Conservation (phyloP, 805 yeast species). For the Candida pseudoglaebosa region DNA sequence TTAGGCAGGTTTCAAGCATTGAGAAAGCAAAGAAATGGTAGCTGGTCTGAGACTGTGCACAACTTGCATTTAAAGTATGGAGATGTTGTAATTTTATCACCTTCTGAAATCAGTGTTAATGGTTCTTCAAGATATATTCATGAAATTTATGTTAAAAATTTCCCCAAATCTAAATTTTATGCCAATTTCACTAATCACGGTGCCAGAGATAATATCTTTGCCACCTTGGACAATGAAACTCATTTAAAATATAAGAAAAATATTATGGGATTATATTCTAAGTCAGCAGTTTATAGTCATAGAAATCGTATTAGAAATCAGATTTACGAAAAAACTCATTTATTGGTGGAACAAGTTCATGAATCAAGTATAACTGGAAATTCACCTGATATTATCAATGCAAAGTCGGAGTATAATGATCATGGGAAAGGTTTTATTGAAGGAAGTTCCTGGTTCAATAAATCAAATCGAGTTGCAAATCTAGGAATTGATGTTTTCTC, state of each 20-base stretch:
- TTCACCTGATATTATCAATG: slow-evolving; percentile 32
- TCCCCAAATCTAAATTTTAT: slow-evolving; percentile 57
- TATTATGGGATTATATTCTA: slow-evolving; percentile 30
- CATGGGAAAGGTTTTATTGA: slow-evolving; percentile 31
- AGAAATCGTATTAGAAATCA: slow-evolving; percentile 23
- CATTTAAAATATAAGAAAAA: slow-evolving; percentile 40
- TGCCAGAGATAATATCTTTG: slow-evolving; percentile 51
- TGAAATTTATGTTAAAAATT: slow-evolving; percentile 54
- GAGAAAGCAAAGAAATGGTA: slow-evolving; percentile 42
- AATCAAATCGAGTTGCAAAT: slow-evolving; percentile 16
- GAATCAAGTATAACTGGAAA: slow-evolving; percentile 26
- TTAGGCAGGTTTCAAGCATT: slow-evolving; percentile 34
- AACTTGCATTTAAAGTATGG: slow-evolving; percentile 55
- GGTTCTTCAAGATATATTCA: slow-evolving; percentile 46
- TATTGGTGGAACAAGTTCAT: slow-evolving; percentile 24
- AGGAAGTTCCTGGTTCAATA: slow-evolving; percentile 29
- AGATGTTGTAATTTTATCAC: slow-evolving; percentile 57
- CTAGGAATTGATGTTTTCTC: slow-evolving; percentile 53
- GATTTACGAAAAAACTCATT: slow-evolving; percentile 22
- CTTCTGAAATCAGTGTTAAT: slow-evolving; percentile 57
- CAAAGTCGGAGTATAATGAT: slow-evolving; percentile 25
- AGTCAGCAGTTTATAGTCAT: slow-evolving; percentile 30
- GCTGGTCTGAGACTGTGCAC: slow-evolving; percentile 40
- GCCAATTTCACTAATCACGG: slow-evolving; percentile 58
- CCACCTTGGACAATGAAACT: slow-evolving; percentile 44